Evolutionary conservation across 371 early-diverging fungal species (phyloP).

Genomic region (Spiromyces aspiralis): DNA sequence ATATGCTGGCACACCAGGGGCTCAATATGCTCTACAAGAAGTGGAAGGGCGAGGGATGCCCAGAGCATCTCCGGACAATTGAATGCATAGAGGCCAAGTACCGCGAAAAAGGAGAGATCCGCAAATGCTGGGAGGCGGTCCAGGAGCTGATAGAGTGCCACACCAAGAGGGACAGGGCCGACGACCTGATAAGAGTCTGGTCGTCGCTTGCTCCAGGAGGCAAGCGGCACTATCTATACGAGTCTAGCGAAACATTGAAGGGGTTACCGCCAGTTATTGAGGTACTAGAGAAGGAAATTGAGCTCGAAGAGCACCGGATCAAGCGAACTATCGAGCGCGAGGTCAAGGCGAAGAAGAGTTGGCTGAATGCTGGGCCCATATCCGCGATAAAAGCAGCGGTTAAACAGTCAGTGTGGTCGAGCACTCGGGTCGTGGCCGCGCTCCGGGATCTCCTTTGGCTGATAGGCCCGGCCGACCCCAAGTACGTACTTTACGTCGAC

Average conservation of each 20-base stretch:
- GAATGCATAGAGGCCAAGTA: no score
- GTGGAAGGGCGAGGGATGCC: conserved; percentile 3
- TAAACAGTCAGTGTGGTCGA: conserved; percentile 28
- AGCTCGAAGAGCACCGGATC: neutral
- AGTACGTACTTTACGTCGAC: no score
- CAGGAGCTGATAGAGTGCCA: neutral
- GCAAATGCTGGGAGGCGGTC: neutral
- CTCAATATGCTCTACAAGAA: conserved; percentile 13
- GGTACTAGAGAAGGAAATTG: neutral
- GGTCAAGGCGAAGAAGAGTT: neutral
- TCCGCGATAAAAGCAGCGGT: neutral
- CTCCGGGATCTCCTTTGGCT: no score
- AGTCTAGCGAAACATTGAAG: no score
- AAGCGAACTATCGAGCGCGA: neutral
- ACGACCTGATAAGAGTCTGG: no score
- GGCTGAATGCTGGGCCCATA: neutral
- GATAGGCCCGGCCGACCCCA: no score
- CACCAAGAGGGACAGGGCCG: neutral
- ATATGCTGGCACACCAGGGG: conserved; percentile 7
- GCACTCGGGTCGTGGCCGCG: no score
- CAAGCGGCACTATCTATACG: no score
- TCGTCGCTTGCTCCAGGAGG: no score
- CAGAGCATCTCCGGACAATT: no score
- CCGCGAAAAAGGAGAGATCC: no score
- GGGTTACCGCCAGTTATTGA: no score